Conservation (phyloP, 1,284 basidiomycete species). For the Fomitopsis betulina region DNA sequence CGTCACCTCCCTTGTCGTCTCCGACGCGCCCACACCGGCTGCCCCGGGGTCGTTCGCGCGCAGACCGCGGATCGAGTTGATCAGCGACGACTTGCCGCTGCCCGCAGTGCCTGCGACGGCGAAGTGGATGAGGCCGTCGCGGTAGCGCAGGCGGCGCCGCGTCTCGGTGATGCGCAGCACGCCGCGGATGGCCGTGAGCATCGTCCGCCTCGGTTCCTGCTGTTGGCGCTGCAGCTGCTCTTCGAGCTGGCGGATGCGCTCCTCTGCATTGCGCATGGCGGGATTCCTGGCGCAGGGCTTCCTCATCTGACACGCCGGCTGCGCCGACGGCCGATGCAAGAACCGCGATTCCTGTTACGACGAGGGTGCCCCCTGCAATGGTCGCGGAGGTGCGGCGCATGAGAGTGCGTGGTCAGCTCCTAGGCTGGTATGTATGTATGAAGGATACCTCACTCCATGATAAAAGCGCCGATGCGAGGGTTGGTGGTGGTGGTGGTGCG, state of each 20-base stretch:
- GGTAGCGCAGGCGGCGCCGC: background rate
- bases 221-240: background rate
- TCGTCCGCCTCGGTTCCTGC: background rate
- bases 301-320: background rate
- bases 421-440: no score
- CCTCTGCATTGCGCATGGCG: background rate
- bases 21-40: background rate
- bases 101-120: slow-evolving; percentile 4
- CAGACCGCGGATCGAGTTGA: slow-evolving; percentile 6
- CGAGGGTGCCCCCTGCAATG: background rate
- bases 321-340: background rate
- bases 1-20: slow-evolving; percentile 1
- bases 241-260: background rate
- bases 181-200: background rate
- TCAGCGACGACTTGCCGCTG: slow-evolving; percentile 7
- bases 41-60: background rate
- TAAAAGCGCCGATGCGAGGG: no score
- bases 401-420: no score
- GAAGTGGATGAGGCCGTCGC: slow-evolving; percentile 4
- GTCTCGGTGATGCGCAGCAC: background rate
- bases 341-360: background rate
- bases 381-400: no score
- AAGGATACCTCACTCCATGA: no score
- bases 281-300: background rate
- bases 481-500: no score